Evolutionary conservation across 2,329 filamentous ascomycete species (phyloP).

Genomic region (Curvularia sp.): DNA sequence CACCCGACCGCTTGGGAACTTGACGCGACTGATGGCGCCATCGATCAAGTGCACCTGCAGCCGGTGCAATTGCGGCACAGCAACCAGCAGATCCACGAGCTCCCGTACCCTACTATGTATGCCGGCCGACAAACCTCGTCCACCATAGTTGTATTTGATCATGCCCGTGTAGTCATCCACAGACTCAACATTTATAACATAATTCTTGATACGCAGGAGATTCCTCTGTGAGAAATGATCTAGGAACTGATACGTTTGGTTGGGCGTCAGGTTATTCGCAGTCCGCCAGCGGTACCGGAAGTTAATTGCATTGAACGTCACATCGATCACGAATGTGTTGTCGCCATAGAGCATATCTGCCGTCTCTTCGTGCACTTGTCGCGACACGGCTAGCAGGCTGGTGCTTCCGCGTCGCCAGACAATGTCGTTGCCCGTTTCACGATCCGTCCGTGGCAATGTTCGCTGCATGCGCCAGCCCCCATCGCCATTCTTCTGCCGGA

Average conservation of each 20-base stretch:
- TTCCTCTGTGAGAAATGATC: constrained; percentile 54
- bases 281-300: constrained; percentile 56
- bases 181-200: constrained; percentile 56
- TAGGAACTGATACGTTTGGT: constrained; percentile 51
- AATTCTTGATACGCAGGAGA: constrained; percentile 52
- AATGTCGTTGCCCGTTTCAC: constrained; percentile 43
- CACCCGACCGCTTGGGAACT: constrained; percentile 41
- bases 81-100: constrained; percentile 50
- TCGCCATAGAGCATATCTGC: constrained; percentile 56
- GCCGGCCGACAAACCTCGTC: constrained; percentile 54
- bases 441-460: constrained; percentile 33
- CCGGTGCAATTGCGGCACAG: constrained; percentile 31
- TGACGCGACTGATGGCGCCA: constrained; percentile 36
- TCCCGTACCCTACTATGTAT: constrained; percentile 52
- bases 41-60: constrained; percentile 46
- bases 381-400: constrained; percentile 50
- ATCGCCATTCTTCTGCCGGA: constrained; percentile 33
- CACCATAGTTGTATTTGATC: constrained; percentile 61
- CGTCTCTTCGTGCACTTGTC: constrained; percentile 56
- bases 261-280: constrained; percentile 53
- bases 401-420: constrained; percentile 56
- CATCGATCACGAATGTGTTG: constrained; percentile 56
- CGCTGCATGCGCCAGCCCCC: constrained; percentile 43
- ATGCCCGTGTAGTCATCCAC: constrained; percentile 60
- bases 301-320: constrained; percentile 54